Conservation (phyloP, 768 basidiomycete genomes). For the Gloeopeniophorella convolvens region DNA sequence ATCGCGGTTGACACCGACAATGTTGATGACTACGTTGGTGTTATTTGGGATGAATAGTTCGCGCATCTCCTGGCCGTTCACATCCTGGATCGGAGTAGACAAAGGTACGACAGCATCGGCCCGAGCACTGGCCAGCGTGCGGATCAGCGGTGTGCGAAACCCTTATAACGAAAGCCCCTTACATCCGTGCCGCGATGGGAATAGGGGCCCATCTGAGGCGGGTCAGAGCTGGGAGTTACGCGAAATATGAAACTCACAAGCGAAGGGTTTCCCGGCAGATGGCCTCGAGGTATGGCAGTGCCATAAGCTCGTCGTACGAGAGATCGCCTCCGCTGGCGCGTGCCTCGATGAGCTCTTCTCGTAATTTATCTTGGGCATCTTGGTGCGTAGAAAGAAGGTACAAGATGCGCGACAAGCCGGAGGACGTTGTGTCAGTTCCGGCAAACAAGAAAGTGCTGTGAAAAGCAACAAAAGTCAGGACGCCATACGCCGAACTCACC, state of each 20-base stretch:
- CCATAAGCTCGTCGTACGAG: slow-evolving; percentile 23
- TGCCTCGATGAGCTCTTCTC: slow-evolving; percentile 24
- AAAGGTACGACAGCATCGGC: too few relatives aligned
- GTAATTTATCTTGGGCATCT: slow-evolving; percentile 25
- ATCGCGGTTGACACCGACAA: slow-evolving; percentile 6
- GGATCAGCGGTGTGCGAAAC: too few relatives aligned
- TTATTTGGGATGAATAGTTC: too few relatives aligned
- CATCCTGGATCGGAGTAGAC: background rate
- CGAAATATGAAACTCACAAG: slow-evolving; percentile 22
- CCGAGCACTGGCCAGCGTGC: too few relatives aligned
- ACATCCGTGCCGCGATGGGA: too few relatives aligned
- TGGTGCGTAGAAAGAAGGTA: slow-evolving; percentile 24
- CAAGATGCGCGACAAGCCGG: slow-evolving; percentile 25
- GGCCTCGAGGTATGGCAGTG: slow-evolving; percentile 27
- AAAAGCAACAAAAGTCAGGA: too few relatives aligned
- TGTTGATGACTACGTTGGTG: slow-evolving; percentile 5
- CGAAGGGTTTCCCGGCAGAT: slow-evolving; percentile 24
- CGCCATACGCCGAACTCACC: too few relatives aligned
- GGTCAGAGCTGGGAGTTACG: too few relatives aligned
- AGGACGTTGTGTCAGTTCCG: slow-evolving; percentile 30
- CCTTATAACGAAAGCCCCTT: too few relatives aligned
- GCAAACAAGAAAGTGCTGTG: too few relatives aligned
- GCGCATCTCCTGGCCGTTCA: background rate
- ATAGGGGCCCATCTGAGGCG: too few relatives aligned
- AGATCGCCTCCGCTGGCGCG: slow-evolving; percentile 19